These are phyloP conservation scores for Tillandsia fasciculata DNA, from an alignment of 176 grass and related monocot genomes.

Conservation along the genomic window DNA sequence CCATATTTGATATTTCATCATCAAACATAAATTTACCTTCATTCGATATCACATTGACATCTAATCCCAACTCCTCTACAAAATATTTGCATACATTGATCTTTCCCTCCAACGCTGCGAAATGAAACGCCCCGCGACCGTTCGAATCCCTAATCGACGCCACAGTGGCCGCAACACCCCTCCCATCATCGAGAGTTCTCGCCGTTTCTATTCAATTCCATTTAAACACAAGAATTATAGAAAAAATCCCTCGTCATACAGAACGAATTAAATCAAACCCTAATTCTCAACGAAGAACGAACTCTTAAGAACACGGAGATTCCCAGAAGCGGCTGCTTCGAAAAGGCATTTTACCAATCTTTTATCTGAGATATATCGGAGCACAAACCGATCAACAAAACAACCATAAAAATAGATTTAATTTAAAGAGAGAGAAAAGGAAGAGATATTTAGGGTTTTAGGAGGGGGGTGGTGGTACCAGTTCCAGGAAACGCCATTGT, in stretches of 20 bases:
- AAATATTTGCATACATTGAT: conserved; percentile 25
- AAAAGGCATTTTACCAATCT: background rate
- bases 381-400: background rate
- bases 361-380: background rate
- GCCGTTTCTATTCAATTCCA: background rate
- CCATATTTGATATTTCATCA: conserved; percentile 5
- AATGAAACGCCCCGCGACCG: conserved; percentile 27
- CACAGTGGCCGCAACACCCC: background rate
- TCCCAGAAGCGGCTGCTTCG: conserved; percentile 5
- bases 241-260: background rate
- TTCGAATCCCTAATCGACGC: background rate
- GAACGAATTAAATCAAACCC: background rate
- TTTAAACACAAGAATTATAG: background rate
- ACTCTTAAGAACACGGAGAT: conserved; percentile 30
- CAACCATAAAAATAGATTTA: too few relatives aligned
- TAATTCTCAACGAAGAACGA: background rate
- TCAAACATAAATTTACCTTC: conserved; percentile 5
- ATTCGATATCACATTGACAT: background rate
- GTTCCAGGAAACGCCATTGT: too few relatives aligned
- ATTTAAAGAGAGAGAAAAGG: too few relatives aligned
- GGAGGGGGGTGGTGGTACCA: too few relatives aligned
- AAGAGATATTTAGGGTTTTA: too few relatives aligned
- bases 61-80: conserved; percentile 22
- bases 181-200: conserved; percentile 6
- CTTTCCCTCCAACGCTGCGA: conserved; percentile 16